These are phyloP conservation scores for Pseudocercospora macadamiae DNA, from an alignment of 2,329 filamentous ascomycete genomes.

Conservation along the genomic window DNA sequence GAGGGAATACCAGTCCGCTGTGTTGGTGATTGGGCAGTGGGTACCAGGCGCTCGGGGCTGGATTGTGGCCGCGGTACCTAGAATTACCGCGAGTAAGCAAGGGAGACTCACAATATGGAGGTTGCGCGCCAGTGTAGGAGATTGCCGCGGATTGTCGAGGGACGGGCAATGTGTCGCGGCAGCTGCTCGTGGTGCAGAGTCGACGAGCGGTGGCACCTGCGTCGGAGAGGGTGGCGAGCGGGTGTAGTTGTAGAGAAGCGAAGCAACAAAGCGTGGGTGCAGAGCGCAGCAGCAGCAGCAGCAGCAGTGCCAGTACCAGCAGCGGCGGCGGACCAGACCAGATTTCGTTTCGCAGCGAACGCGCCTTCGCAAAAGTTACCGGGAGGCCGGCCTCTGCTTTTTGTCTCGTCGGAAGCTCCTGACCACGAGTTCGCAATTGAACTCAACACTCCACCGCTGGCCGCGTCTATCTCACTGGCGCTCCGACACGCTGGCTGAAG, in stretches of 20 bases:
- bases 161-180: not conserved
- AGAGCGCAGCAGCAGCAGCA: not conserved
- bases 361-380: not conserved
- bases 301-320: not conserved
- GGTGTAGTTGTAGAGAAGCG: not conserved
- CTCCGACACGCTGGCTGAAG: constrained; percentile 3
- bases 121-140: constrained; percentile 9
- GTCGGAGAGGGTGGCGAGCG: not conserved
- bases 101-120: constrained; percentile 12
- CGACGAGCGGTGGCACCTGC: not conserved
- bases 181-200: not conserved
- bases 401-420: not conserved
- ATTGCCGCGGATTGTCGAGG: constrained; percentile 6
- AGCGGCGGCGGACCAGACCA: not conserved
- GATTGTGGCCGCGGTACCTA: constrained; percentile 9
- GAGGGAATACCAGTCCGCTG: constrained; percentile 14
- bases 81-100: constrained; percentile 13
- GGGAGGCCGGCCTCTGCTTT: not conserved
- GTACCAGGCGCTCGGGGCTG: constrained; percentile 11
- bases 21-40: constrained; percentile 18
- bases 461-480: not conserved
- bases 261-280: no score
- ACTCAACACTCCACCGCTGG: not conserved
- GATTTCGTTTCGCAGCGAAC: not conserved
- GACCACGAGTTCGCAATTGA: not conserved